Base-by-base conservation (phyloP, 75 land plant species). In the Pinus taeda region DNA sequence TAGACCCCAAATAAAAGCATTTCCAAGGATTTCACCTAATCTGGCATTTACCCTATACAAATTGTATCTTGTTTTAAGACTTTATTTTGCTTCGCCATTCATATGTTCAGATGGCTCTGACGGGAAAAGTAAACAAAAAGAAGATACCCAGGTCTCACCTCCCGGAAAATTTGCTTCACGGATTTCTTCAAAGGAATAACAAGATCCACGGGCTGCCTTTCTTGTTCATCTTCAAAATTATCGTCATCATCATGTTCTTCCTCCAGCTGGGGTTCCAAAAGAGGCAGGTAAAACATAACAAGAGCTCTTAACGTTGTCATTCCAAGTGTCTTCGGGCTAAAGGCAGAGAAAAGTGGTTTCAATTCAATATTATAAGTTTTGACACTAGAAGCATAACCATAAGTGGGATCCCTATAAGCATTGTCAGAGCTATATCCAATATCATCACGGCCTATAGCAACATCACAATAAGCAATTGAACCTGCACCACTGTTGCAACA, bases 301-400 rank as follows among this genome's bases (percentile, higher is more conserved):
- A 94, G 84, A 3, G 98, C 90, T 74, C 98, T 88, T 69, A 94
- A 37, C 6, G 90, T 76, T 74, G 93, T 96, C 63, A 91, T 18
- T 36, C 81, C 88, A 75, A 96, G 69, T 45, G 86, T 57, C 79
- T 79, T 88, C 37, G 69, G 81, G 26, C 80, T 76, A 76, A 96
- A 96, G 26, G 98, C 99, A 24, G 98, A 96, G 53, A 90, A 92
- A 9, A 96, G 64, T 21, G 99, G 98, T 75, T 92, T 96, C 74
- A 92, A 79, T 82, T 89, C 87, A 64, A 96, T 70, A 39, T 83
- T 64, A 74, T 96, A 96, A 57, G 85, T 83, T 81, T 96, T 96
- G 1, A 77, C 73, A 21, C 56, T 70, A 8, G 81, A 0, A 33
- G 84, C 26, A 37, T 82, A 83, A 57, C 73, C 15, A 72, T 74